These are phyloP conservation scores for Dissophora ornata DNA, from an alignment of 192 early-diverging fungal genomes.

Conservation along the genomic window DNA sequence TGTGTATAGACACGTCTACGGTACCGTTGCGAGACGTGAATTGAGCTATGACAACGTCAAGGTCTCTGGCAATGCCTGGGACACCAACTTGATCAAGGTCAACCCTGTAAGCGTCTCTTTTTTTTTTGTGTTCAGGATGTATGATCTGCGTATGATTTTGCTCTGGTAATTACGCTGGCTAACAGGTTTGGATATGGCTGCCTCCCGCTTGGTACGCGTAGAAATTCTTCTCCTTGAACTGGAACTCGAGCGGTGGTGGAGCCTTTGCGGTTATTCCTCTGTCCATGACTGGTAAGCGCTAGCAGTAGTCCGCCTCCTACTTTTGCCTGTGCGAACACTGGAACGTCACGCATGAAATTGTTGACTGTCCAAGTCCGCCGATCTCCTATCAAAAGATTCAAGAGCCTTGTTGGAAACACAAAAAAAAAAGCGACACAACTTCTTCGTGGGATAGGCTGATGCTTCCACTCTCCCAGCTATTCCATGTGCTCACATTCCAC, in stretches of 20 bases:
- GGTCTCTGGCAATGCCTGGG: slow-evolving; percentile 92
- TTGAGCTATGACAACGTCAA: slow-evolving; percentile 94
- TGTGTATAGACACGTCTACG: slow-evolving; percentile 91
- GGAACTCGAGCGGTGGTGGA: slow-evolving; percentile 89
- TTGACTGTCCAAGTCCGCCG: too few species aligned
- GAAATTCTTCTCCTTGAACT: slow-evolving; percentile 82
- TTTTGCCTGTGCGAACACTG: background rate
- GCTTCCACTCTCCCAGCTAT: too few species aligned
- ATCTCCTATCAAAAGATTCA: too few species aligned
- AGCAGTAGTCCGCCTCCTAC: background rate
- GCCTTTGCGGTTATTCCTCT: slow-evolving; percentile 96
- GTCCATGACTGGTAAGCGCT: slow-evolving; percentile 66
- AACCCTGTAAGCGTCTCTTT: slow-evolving; percentile 94
- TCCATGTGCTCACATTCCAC: too few species aligned
- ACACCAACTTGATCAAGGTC: slow-evolving; percentile 95
- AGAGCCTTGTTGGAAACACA: too few species aligned
- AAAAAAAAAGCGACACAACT: too few species aligned
- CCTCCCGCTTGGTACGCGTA: too few species aligned
- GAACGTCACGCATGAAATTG: slow-evolving; percentile 15
- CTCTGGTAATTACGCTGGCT: too few species aligned
- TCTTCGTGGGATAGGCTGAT: too few species aligned
- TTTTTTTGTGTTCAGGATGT: too few species aligned
- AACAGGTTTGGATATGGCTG: too few species aligned
- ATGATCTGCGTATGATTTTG: too few species aligned
- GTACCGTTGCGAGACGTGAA: slow-evolving; percentile 89